phyloP scores from a whole-genome alignment of 1,139 yeast genomes.

The Blastobotrys malaysiensis region DNA sequence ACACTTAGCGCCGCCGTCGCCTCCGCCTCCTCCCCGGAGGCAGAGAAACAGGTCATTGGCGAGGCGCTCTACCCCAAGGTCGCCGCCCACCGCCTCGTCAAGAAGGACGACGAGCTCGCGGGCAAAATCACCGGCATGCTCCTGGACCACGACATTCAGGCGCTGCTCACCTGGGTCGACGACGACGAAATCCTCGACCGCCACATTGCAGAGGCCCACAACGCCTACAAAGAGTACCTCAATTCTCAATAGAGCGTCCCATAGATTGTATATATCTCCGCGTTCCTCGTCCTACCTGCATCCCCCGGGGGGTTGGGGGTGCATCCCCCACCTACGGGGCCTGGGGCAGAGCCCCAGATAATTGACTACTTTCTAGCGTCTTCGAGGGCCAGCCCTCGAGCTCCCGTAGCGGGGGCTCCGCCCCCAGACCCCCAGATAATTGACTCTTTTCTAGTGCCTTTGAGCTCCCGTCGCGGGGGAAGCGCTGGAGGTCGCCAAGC shows the following conservation, averaged over 20 bases:
- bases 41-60: slow-evolving; percentile 87
- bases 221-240: slow-evolving; percentile 69
- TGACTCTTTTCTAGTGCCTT: no score
- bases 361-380: no score
- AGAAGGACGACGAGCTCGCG: slow-evolving; percentile 81
- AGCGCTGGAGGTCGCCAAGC: no score
- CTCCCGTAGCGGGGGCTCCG: no score
- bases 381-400: no score
- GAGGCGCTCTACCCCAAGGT: slow-evolving; percentile 90
- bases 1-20: slow-evolving; percentile 31
- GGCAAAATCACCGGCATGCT: slow-evolving; percentile 96
- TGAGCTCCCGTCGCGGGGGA: no score
- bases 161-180: slow-evolving; percentile 77
- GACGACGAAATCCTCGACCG: slow-evolving; percentile 69
- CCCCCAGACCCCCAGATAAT: no score
- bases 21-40: slow-evolving; percentile 45
- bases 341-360: no score
- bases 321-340: not conserved
- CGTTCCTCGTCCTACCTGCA: not conserved
- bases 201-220: slow-evolving; percentile 85
- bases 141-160: slow-evolving; percentile 82
- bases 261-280: not conserved
- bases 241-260: slow-evolving; percentile 3
- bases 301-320: no score
- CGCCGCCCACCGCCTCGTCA: slow-evolving; percentile 66